These are phyloP conservation scores for Aspergillus ochraceoroseus DNA, from an alignment of 2,329 filamentous ascomycete genomes.

Conservation along the genomic window DNA sequence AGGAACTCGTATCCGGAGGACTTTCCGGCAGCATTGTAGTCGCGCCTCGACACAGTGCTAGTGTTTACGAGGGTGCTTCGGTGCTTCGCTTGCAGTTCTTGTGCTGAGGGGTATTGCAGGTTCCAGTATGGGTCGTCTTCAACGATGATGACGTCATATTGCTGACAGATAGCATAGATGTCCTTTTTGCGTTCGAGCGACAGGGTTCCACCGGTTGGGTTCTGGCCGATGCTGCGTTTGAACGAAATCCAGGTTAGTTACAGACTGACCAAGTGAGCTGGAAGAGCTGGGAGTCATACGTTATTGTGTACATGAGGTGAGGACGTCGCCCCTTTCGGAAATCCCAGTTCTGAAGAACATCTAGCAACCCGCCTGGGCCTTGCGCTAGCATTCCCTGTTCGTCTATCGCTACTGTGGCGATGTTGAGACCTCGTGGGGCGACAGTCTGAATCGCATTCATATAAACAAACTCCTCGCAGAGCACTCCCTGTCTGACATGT, in stretches of 20 bases:
- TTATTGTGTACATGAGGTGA: conserved; percentile 84
- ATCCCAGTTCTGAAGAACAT: conserved; percentile 82
- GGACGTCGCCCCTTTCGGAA: conserved; percentile 66
- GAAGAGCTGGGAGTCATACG: conserved; percentile 48
- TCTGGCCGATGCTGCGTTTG: conserved; percentile 68
- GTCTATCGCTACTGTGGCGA: conserved; percentile 71
- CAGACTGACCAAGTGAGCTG: not conserved
- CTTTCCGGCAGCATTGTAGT: conserved; percentile 44
- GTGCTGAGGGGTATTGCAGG: conserved; percentile 76
- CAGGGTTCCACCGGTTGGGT: conserved; percentile 74
- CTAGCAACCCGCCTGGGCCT: conserved; percentile 67
- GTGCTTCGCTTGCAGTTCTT: conserved; percentile 35
- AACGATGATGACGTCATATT: conserved; percentile 83
- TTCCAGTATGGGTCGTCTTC: conserved; percentile 98
- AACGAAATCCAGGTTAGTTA: conserved; percentile 8
- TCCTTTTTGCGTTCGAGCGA: conserved; percentile 68
- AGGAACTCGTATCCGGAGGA: conserved; percentile 70
- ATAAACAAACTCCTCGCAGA: conserved; percentile 78
- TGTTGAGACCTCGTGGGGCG: conserved; percentile 63
- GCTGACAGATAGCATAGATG: conserved; percentile 72
- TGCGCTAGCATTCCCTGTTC: conserved; percentile 70
- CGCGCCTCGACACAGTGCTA: conserved; percentile 34
- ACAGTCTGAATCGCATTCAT: conserved; percentile 67
- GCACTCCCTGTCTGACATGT: conserved; percentile 65
- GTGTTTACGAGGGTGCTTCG: conserved; percentile 28